Evolutionary conservation across 192 early-diverging fungal species (phyloP).

Genomic region (Linnemannia schmuckeri): DNA sequence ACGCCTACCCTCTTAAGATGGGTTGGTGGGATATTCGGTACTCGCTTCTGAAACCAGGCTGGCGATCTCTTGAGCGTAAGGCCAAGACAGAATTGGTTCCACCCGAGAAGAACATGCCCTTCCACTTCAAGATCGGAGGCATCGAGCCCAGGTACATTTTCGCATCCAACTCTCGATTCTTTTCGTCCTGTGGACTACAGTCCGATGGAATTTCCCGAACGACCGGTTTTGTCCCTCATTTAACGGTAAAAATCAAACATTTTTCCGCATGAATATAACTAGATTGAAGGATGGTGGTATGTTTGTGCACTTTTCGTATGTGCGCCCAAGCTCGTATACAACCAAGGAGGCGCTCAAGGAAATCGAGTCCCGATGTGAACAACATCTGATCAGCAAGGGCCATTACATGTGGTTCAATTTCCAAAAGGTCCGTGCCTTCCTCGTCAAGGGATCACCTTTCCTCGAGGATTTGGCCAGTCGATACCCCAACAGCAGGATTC

Average conservation of each 20-base stretch:
- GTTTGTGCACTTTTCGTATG: constrained; percentile 67
- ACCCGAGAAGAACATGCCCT: constrained; percentile 62
- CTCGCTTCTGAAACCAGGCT: constrained; percentile 38
- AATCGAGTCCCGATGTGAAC: constrained; percentile 59
- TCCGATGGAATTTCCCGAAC: background rate
- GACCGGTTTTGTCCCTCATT: background rate
- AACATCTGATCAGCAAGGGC: constrained; percentile 68
- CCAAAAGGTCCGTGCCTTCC: constrained; percentile 70
- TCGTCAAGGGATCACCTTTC: constrained; percentile 80
- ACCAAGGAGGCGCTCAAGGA: constrained; percentile 56
- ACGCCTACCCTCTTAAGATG: constrained; percentile 54
- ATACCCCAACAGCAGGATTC: constrained; percentile 59
- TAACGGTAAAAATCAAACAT: background rate
- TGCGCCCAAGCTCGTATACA: constrained; percentile 47
- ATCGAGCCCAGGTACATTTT: constrained; percentile 63
- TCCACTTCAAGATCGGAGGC: constrained; percentile 60
- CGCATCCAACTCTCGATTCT: background rate
- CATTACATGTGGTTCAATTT: constrained; percentile 78
- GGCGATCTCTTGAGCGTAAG: constrained; percentile 52
- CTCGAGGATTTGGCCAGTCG: constrained; percentile 76
- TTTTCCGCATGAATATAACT: background rate
- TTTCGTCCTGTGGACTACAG: background rate
- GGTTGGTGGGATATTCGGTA: constrained; percentile 57
- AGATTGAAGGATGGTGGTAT: constrained; percentile 66
- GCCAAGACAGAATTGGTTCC: constrained; percentile 58